Evolutionary conservation across 768 basidiomycete genomes (phyloP).

Genomic region (Dentipellis sp.): DNA sequence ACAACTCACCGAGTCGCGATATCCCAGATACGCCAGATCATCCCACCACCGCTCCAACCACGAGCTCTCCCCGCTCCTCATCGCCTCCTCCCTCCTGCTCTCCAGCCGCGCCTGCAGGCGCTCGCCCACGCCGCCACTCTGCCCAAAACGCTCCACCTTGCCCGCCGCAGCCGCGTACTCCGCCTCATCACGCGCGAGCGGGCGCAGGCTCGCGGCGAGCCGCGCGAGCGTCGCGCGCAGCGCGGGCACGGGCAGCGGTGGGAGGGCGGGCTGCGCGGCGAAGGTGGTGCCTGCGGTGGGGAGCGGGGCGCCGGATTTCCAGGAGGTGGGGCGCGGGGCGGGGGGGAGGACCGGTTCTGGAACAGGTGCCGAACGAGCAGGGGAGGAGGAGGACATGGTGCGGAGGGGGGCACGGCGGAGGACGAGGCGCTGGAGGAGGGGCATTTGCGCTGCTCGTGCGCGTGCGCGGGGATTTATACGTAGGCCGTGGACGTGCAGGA

Average conservation of each 20-base stretch:
- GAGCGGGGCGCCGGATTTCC: constrained; percentile 66
- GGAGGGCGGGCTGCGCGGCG: constrained; percentile 51
- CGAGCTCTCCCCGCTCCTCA: constrained; percentile 50
- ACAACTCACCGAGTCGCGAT: constrained; percentile 67
- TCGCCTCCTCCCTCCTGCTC: constrained; percentile 30
- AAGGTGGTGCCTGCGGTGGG: constrained; percentile 50
- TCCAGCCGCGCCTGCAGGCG: constrained; percentile 60
- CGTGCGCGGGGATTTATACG: background rate
- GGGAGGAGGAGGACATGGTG: too few species aligned
- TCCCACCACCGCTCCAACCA: constrained; percentile 99
- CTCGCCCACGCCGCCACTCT: constrained; percentile 21
- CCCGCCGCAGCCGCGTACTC: constrained; percentile 46
- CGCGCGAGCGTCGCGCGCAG: constrained; percentile 56
- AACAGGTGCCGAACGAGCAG: constrained; percentile 84
- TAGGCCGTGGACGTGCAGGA: too few species aligned
- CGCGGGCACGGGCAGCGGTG: constrained; percentile 66
- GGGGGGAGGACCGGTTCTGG: constrained; percentile 31
- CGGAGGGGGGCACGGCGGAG: background rate
- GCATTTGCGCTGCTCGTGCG: background rate
- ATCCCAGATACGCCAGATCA: constrained; percentile 70
- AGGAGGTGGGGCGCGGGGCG: constrained; percentile 18
- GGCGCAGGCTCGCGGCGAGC: constrained; percentile 62
- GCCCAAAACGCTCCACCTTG: constrained; percentile 63
- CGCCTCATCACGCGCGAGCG: constrained; percentile 56
- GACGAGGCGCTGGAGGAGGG: background rate